phyloP scores from a whole-genome alignment of 768 basidiomycete genomes.

The Zangia roseola region DNA sequence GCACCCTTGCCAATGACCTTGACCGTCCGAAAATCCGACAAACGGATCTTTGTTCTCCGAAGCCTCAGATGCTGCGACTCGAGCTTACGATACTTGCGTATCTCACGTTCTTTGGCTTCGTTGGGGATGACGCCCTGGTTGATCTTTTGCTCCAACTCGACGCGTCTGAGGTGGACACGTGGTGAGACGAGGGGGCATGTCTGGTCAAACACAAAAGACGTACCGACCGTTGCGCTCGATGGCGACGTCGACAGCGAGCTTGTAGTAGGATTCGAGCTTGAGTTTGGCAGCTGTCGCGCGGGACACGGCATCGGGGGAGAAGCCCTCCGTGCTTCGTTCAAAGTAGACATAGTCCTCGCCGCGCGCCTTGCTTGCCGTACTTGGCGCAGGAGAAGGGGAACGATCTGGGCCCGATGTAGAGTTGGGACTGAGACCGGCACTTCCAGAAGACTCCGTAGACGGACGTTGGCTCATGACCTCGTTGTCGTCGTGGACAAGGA shows the following conservation, averaged over 20 bases:
- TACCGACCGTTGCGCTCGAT: conserved; percentile 95
- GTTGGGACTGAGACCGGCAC: conserved; percentile 18
- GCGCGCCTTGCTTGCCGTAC: conserved; percentile 29
- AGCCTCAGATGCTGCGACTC: conserved; percentile 91
- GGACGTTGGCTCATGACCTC: conserved; percentile 33
- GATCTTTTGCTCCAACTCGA: conserved; percentile 85
- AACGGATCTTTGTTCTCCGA: conserved; percentile 87
- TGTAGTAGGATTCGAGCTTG: conserved; percentile 97
- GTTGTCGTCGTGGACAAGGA: conserved; percentile 2
- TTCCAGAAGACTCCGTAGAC: conserved; percentile 27
- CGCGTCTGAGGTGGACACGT: conserved; percentile 48
- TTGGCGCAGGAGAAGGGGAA: conserved; percentile 29
- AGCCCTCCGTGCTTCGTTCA: conserved; percentile 77
- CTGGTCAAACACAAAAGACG: conserved; percentile 10
- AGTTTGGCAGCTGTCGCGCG: conserved; percentile 92
- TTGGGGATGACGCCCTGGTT: conserved; percentile 68
- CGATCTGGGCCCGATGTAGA: conserved; percentile 24
- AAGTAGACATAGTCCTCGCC: conserved; percentile 87
- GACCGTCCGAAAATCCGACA: conserved; percentile 92
- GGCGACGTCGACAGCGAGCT: conserved; percentile 94
- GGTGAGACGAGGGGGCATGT: conserved; percentile 4
- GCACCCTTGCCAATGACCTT: conserved; percentile 99
- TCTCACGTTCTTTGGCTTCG: conserved; percentile 87
- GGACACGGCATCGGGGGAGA: conserved; percentile 84
- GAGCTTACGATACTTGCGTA: conserved; percentile 80